Percentiles rank a stretch among this genome's conserved stretches.
Evolutionary conservation across 257 asterid species (phyloP).

Genomic region (Datura wrightii): DNA sequence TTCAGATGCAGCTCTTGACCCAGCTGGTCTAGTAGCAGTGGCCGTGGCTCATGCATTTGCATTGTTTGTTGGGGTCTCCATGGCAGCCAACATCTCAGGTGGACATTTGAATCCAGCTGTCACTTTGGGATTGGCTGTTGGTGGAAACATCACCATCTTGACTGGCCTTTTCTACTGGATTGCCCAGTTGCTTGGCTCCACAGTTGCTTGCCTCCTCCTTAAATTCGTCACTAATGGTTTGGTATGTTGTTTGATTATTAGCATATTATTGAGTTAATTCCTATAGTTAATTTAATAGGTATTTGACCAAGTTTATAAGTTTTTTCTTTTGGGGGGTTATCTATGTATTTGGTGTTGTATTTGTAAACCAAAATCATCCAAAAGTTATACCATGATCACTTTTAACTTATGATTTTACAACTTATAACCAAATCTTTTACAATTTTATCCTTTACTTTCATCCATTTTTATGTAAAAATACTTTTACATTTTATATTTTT

Average conservation of each 20-base stretch:
- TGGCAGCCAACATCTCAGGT: slow-evolving; percentile 78
- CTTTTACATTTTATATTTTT: too few relatives aligned
- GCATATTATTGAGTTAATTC: background rate
- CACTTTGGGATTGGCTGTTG: slow-evolving; percentile 75
- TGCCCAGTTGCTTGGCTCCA: slow-evolving; percentile 72
- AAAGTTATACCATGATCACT: background rate
- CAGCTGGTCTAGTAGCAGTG: slow-evolving; percentile 70
- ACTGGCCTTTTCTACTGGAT: slow-evolving; percentile 77
- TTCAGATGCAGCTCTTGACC: slow-evolving; percentile 56
- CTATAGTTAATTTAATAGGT: background rate
- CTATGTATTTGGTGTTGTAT: too few relatives aligned
- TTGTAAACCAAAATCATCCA: too few relatives aligned
- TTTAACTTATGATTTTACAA: too few relatives aligned
- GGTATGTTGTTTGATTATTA: slow-evolving; percentile 43
- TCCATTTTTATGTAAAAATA: background rate
- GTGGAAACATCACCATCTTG: slow-evolving; percentile 75
- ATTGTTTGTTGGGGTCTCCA: slow-evolving; percentile 73
- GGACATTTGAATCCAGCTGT: slow-evolving; percentile 88
- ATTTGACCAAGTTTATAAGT: background rate
- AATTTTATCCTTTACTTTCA: background rate
- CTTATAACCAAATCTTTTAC: background rate
- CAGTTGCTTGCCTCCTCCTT: slow-evolving; percentile 69
- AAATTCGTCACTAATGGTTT: slow-evolving; percentile 60
- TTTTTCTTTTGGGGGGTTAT: too few relatives aligned
- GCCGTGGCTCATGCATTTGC: slow-evolving; percentile 84